Conservation (phyloP, 192 early-diverging fungal species). For the Gonapodya sp. region DNA sequence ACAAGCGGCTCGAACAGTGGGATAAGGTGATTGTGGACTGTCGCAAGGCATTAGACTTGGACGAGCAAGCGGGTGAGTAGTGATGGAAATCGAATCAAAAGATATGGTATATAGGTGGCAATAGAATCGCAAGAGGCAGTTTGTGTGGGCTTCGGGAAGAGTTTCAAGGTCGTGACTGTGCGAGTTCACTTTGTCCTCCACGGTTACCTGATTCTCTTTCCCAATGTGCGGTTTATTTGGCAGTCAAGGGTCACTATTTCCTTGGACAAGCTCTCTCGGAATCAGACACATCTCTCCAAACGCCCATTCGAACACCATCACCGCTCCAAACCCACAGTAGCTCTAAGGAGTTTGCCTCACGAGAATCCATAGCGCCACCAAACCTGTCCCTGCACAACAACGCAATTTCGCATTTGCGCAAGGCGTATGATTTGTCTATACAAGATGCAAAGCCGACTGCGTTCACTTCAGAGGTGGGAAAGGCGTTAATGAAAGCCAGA, state of each 20-base stretch:
- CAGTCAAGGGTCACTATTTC: constrained; percentile 65
- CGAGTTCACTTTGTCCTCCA: too few relatives aligned
- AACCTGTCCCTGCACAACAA: background rate
- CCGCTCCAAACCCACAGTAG: too few relatives aligned
- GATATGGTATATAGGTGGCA: too few relatives aligned
- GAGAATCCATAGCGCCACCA: too few relatives aligned
- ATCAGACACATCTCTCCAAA: background rate
- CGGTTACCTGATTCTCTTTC: background rate
- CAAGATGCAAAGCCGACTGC: background rate
- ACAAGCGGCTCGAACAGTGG: constrained; percentile 50
- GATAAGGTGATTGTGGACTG: constrained; percentile 53
- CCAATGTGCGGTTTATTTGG: background rate
- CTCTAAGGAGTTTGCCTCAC: too few relatives aligned
- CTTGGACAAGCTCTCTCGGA: constrained; percentile 6
- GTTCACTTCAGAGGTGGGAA: background rate
- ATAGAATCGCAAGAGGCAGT: too few relatives aligned
- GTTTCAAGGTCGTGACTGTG: too few relatives aligned
- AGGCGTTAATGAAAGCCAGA: background rate
- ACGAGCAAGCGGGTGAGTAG: constrained; percentile 38
- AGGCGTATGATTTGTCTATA: background rate
- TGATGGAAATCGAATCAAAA: too few relatives aligned
- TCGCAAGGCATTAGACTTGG: constrained; percentile 53
- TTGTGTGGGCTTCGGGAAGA: too few relatives aligned
- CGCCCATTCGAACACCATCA: background rate
- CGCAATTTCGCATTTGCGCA: background rate